These are phyloP conservation scores for Verticillium tricorpus DNA, from an alignment of 2,329 filamentous ascomycete species.

Conservation along the genomic window DNA sequence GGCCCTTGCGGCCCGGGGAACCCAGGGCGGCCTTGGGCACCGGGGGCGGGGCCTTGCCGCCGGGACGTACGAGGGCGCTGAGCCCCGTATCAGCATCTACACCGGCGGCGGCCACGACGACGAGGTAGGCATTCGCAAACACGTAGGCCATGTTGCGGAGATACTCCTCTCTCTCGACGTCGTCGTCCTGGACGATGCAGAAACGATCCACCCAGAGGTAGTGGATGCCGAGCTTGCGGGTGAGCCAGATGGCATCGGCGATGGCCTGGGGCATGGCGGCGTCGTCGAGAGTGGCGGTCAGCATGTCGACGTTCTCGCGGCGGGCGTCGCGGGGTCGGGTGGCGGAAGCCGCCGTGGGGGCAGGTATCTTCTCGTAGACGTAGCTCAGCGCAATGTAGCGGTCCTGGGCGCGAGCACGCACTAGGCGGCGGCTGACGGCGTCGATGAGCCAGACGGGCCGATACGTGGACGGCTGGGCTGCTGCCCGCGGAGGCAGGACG, in stretches of 20 bases:
- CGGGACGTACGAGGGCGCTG: constrained; percentile 7
- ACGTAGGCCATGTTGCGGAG: constrained; percentile 39
- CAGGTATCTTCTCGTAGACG: constrained; percentile 29
- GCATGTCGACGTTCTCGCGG: constrained; percentile 29
- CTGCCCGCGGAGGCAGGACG: not conserved
- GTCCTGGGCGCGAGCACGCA: constrained; percentile 31
- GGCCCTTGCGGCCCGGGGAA: constrained; percentile 21
- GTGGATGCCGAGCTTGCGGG: constrained; percentile 35
- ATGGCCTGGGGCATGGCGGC: constrained; percentile 35
- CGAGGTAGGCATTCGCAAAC: constrained; percentile 39
- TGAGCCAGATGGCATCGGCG: constrained; percentile 38
- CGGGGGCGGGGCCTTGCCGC: constrained; percentile 8
- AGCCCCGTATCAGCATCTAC: constrained; percentile 31
- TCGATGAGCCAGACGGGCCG: constrained; percentile 37
- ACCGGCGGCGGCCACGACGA: constrained; percentile 37
- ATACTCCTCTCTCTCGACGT: constrained; percentile 31
- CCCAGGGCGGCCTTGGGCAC: constrained; percentile 29
- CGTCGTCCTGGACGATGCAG: constrained; percentile 41
- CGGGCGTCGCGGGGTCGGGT: constrained; percentile 23
- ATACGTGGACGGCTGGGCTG: constrained; percentile 21
- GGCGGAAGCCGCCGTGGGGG: constrained; percentile 15
- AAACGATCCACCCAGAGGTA: constrained; percentile 43
- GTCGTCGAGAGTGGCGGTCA: constrained; percentile 28
- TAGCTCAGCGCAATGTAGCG: constrained; percentile 42
- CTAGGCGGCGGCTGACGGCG: constrained; percentile 31